A percentile compares a stretch with the other conserved stretches of the same genome.
Conservation (phyloP, 73 alveolate genomes). For the Halteria grandinella region DNA sequence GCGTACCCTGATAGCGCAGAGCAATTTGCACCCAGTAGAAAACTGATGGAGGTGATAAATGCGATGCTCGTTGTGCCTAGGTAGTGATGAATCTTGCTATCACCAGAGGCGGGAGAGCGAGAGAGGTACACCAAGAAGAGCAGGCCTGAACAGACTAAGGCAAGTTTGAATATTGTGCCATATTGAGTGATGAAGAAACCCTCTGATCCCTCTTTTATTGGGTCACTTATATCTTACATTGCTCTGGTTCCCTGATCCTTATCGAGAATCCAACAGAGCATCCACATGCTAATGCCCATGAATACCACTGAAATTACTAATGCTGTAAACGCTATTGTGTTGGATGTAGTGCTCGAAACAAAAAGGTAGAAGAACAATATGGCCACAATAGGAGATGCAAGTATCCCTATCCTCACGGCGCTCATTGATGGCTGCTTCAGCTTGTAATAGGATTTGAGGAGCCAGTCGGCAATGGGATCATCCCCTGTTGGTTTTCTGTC, state of each 20-base stretch:
- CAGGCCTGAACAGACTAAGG: conserved; percentile 59
- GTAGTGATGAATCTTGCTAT: conserved; percentile 45
- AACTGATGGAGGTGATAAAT: conserved; percentile 67
- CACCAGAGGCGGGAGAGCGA: conserved; percentile 62
- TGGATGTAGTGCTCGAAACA: conserved; percentile 17
- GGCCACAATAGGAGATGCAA: not conserved
- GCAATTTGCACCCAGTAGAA: conserved; percentile 81
- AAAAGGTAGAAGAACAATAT: conserved; percentile 31
- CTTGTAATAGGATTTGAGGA: conserved; percentile 11
- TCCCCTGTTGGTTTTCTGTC: conserved; percentile 56
- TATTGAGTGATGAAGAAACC: conserved; percentile 84
- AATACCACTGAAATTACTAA: conserved; percentile 29
- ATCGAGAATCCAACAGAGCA: conserved; percentile 45
- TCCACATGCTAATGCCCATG: conserved; percentile 34
- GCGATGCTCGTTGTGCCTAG: conserved; percentile 66
- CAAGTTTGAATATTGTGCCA: conserved; percentile 75
- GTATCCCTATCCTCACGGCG: conserved; percentile 6
- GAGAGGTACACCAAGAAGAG: conserved; percentile 62
- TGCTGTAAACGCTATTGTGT: conserved; percentile 48
- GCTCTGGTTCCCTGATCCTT: conserved; percentile 70
- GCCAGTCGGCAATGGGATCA: conserved; percentile 46
- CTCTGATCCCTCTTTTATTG: conserved; percentile 85
- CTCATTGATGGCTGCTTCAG: conserved; percentile 26
- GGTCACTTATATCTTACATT: conserved; percentile 74
- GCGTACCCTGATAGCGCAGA: conserved; percentile 85